Percentiles rank a stretch among this genome's conserved stretches.
Conservation (phyloP, 169 alveolate species). For the Plasmodium inui region DNA sequence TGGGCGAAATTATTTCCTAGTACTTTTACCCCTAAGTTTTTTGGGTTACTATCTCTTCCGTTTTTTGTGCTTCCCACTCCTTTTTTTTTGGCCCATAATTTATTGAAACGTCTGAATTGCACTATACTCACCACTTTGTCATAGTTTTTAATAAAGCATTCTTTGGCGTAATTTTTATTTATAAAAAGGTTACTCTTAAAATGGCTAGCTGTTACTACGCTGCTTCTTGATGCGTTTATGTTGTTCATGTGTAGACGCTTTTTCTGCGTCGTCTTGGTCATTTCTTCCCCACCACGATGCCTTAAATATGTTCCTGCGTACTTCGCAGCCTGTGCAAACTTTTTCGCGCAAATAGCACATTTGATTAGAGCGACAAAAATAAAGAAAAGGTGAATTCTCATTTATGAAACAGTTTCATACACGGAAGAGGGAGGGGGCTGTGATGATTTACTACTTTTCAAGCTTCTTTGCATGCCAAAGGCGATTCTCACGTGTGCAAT, state of each 20-base stretch:
- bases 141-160: slow-evolving; percentile 12
- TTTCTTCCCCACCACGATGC: background rate
- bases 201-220: background rate
- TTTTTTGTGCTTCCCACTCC: slow-evolving; percentile 92
- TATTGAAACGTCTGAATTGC: slow-evolving; percentile 11
- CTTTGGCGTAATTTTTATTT: background rate
- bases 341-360: slow-evolving; percentile 34
- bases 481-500: background rate
- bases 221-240: background rate
- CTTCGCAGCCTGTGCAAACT: background rate
- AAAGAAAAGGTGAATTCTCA: slow-evolving; percentile 11
- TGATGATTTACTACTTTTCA: background rate
- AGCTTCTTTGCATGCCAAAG: background rate
- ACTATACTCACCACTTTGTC: background rate
- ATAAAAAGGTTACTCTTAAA: slow-evolving; percentile 10
- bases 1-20: slow-evolving; percentile 87
- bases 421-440: background rate
- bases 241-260: background rate
- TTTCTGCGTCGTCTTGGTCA: background rate
- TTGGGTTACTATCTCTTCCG: slow-evolving; percentile 90
- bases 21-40: slow-evolving; percentile 87
- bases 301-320: slow-evolving; percentile 17
- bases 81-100: slow-evolving; percentile 85
- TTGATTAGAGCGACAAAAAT: slow-evolving; percentile 6
- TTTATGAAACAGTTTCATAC: slow-evolving; percentile 17